Evolutionary conservation across 805 yeast species (phyloP).

Genomic region (Hemisphaericaspora nanyangensis): DNA sequence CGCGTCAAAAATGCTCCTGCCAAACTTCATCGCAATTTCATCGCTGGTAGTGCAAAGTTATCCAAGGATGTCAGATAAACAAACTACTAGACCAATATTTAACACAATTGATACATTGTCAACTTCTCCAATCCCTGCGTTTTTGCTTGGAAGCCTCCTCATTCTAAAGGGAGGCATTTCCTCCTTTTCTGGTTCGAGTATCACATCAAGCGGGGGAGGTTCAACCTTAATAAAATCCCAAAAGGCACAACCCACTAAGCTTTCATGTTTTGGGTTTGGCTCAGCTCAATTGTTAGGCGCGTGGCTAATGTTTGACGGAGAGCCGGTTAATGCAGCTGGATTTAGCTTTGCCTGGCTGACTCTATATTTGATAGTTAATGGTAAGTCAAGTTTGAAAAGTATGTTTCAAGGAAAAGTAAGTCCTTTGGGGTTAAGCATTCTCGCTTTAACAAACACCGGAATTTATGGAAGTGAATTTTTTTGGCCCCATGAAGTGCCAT

Average conservation of each 20-base stretch:
- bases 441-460: constrained; percentile 59
- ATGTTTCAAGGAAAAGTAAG: constrained; percentile 54
- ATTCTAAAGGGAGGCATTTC: constrained; percentile 4
- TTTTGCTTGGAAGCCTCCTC: constrained; percentile 5
- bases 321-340: constrained; percentile 74
- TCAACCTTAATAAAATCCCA: neutral
- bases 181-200: neutral
- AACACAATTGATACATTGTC: constrained; percentile 2
- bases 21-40: too few species aligned
- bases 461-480: constrained; percentile 49
- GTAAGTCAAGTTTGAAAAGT: constrained; percentile 50
- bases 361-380: constrained; percentile 69
- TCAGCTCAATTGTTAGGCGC: constrained; percentile 63
- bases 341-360: constrained; percentile 79
- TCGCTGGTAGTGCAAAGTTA: too few species aligned
- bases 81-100: too few species aligned
- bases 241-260: constrained; percentile 28
- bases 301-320: constrained; percentile 74
- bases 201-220: constrained; percentile 2
- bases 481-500: constrained; percentile 6
- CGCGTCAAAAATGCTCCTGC: too few species aligned
- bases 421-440: constrained; percentile 56
- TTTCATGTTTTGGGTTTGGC: constrained; percentile 54
- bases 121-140: constrained; percentile 9
- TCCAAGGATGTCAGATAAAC: too few species aligned